Base-by-base conservation (phyloP, 345 rosid genomes). In the Camelina sativa region DNA sequence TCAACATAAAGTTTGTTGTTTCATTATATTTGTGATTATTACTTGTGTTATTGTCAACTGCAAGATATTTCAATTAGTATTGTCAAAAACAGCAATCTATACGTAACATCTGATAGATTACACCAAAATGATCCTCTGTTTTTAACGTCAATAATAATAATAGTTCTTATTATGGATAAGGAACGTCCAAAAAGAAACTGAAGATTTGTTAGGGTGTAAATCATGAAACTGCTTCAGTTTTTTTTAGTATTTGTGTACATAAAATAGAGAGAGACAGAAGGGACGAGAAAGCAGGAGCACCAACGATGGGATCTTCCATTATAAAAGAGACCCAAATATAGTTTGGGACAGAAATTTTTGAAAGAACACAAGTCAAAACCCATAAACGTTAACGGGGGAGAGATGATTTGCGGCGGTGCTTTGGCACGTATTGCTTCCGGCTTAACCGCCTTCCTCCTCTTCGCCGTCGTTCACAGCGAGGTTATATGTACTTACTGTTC, bases 391-490 rank as follows among this genome's bases (percentile, higher is more conserved):
- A 72, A 25, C 51, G 1, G 25, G 11, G n/a, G 67, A 52, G 2
- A 37, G 69, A 65, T 57, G 76, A 32, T n/a, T 22, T 2, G 62
- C 71, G 65, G 62, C 57, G 71, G 65, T 76, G 48, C 28, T 62
- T 69, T 43, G 32, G 17, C 65, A 72, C 48, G 44, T 59, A 11
- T 75, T 15, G 61, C 46, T 16, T 79, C 72, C 32, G 72, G 84
- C 1, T 64, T 87, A 60, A 61, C 76, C 52, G 35, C 77, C 54
- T 11, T 76, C 72, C 75, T 85, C 84, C 37, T 83, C 85, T 15
- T 84, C 63, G 6, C 58, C 65, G 73, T 61, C 69, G 68, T 75
- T 67, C 25, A 0, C 11, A 38, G 79, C 79, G 51, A 75, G 73
- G 73, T 71, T 73, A 48, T 16, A 11, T 50, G 23, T 34, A 22